Base-by-base conservation (phyloP, 148 eudicot species). In the Rhododendron henanense region DNA sequence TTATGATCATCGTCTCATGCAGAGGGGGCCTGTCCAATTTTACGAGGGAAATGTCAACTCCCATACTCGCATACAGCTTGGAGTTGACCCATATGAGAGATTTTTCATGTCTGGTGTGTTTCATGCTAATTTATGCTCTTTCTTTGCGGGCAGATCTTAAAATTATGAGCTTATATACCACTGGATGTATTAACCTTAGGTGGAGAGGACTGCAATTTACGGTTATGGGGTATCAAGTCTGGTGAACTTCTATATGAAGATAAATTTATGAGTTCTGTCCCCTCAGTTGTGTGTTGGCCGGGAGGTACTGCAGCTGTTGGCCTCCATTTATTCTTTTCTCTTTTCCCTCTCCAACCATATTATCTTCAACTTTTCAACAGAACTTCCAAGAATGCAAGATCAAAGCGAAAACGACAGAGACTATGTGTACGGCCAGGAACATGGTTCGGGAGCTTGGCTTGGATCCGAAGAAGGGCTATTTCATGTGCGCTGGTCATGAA, bases 1-100 rank as follows among this genome's bases (percentile, higher is more conserved):
- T 61, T 95, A 95, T 80, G 99, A 96, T 90, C 96, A 95, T 81
- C 97, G 99, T 83, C 84, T 94, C 90, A 92, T 86, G 59, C 89
- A 89, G 81, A 93, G 94, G 88, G 97, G 98, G 74, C 89, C 96
- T 80, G 87, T 96, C 59, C 99, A 96, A 88, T 89, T 91, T 10
- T 95, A 94, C 63, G 98, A 94, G 84, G 99, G 97, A 35, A 90
- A 92, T 80, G 93, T 94, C 59, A 96, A 96, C 87, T 88, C 99
- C 59, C 95, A 96, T 89, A 89, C 94, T 78, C 95, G 91, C 50
- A 90, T 92, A 83, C 90, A 93, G 80, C 92, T 96, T 86, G 98
- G 93, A 84, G 88, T 92, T 77, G 99, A 96, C 86, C 92, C 97
- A 47, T 84, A 82, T 79, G 99, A 95, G 86, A 92, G 92, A 82